Evolutionary conservation across 176 grass and related monocot genomes (phyloP).

Genomic region (Triticum monococcum): DNA sequence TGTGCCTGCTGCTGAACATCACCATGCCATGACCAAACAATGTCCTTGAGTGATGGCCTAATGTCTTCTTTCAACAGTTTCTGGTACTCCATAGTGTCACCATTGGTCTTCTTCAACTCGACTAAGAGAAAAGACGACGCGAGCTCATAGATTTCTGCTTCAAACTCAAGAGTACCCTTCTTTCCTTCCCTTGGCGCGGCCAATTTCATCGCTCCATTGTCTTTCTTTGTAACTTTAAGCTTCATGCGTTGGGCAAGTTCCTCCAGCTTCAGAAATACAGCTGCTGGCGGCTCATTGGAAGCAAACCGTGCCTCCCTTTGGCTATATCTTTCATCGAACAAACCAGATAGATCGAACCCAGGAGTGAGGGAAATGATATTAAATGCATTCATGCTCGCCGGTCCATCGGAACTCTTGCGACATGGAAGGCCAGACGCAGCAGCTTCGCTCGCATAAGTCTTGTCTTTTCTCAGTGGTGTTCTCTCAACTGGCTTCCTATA

Average conservation of each 20-base stretch:
- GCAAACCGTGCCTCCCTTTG: slow-evolving; percentile 64
- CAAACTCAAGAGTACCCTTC: slow-evolving; percentile 59
- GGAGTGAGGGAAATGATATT: slow-evolving; percentile 77
- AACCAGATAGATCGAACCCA: slow-evolving; percentile 61
- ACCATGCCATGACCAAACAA: slow-evolving; percentile 76
- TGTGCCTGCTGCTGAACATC: slow-evolving; percentile 29
- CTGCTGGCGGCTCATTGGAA: slow-evolving; percentile 36
- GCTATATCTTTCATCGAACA: slow-evolving; percentile 61
- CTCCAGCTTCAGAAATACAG: slow-evolving; percentile 53
- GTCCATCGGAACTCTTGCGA: not conserved
- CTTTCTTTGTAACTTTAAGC: slow-evolving; percentile 61
- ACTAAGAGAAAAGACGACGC: slow-evolving; percentile 56
- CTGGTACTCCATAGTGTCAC: slow-evolving; percentile 85
- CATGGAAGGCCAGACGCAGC: not conserved
- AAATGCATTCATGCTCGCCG: slow-evolving; percentile 69
- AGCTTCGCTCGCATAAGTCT: not conserved
- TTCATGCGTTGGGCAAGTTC: slow-evolving; percentile 56
- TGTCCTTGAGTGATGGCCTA: slow-evolving; percentile 61
- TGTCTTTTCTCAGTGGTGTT: slow-evolving; percentile 13
- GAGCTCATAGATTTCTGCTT: slow-evolving; percentile 64
- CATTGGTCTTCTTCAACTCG: slow-evolving; percentile 67
- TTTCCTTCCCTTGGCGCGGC: slow-evolving; percentile 53
- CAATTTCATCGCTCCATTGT: slow-evolving; percentile 60
- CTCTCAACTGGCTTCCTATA: slow-evolving; percentile 46
- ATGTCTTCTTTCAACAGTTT: slow-evolving; percentile 64